Evolutionary conservation across 768 basidiomycete genomes (phyloP).

Genomic region (Tulasnella sp.): DNA sequence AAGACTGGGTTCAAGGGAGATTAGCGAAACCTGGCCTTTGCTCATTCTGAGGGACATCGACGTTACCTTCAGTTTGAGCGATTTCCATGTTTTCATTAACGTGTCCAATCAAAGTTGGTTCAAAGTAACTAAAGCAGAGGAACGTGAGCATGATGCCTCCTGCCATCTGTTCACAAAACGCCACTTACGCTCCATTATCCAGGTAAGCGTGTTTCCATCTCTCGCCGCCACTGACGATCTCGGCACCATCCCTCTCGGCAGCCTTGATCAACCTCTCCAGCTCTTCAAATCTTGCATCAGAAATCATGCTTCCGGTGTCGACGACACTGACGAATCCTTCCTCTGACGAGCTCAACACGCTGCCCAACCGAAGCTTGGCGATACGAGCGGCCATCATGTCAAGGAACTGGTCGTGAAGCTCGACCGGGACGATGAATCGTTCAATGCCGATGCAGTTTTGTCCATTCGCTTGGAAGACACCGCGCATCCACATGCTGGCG

Average conservation of each 20-base stretch:
- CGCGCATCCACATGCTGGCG: conserved; percentile 79
- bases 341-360: conserved; percentile 52
- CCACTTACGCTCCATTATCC: conserved; percentile 45
- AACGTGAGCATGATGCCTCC: not conserved
- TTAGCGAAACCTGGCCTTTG: not conserved
- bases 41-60: too few species aligned
- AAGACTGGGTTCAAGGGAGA: conserved; percentile 52
- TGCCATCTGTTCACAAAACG: not conserved
- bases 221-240: conserved; percentile 55
- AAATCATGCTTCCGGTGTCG: conserved; percentile 87
- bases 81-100: conserved; percentile 65
- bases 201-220: conserved; percentile 58
- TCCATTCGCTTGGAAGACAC: conserved; percentile 87
- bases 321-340: conserved; percentile 65
- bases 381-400: conserved; percentile 56
- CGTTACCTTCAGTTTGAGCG: conserved; percentile 72
- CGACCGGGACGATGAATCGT: conserved; percentile 74
- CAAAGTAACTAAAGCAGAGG: conserved; percentile 49
- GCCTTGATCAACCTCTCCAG: conserved; percentile 57
- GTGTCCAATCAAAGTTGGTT: conserved; percentile 78
- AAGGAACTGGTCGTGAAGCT: conserved; percentile 69
- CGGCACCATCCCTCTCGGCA: conserved; percentile 62
- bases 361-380: conserved; percentile 60
- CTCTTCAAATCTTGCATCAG: conserved; percentile 56
- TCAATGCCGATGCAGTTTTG: conserved; percentile 99